Evolutionary conservation across 495 filamentous ascomycete genomes (phyloP), one percentile per base, ranked within the genome.

Genomic region (Pyronema omphalodes): DNA sequence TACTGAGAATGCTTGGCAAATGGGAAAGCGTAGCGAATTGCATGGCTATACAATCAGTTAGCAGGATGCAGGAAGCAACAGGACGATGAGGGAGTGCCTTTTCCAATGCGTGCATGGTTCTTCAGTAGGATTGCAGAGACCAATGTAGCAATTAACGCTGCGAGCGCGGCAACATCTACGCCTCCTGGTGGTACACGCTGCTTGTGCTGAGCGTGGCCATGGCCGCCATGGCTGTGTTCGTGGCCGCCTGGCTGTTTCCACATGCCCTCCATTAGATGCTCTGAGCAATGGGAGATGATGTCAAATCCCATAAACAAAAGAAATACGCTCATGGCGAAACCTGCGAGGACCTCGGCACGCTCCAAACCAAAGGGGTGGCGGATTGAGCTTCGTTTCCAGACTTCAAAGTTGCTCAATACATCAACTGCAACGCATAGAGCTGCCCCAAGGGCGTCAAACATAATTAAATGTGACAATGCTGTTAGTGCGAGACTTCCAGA

Each of bases 281-380:
- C 87, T 12, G 93, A 68, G 56, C 88, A 87, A 61, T 98, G 91
- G 40, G 84, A 88, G 44, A 98, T 82, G 39, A 96, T 76, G 61
- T 98, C 91, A 61, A 98, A 79, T 17, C 89, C 88, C 78, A 94
- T 94, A 67, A 98, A 98, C 33, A 94, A 75, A 7, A 98, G 78
- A 44, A 94, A 82, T 12, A 98, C 81, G 54, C 86, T 88, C 82
- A 95, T 88, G 35, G 87, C 91, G 55, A 98, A 95, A n/a, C 91
- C 91, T 44, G 87, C 88, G 2, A 98, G 73, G 0, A 98, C 88
- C 63, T 98, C 91, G 44, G 85, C 83, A 41, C 91, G 78, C 66
- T 94, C 86, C 7, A 95, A 73, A 51, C 83, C 91, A 65, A 98
- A 98, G 5, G 91, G 93, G 68, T 96, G 88, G 3, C 85, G 80